These are phyloP conservation scores for Gelatoporia subvermispora DNA, from an alignment of 768 basidiomycete species.

Conservation along the genomic window DNA sequence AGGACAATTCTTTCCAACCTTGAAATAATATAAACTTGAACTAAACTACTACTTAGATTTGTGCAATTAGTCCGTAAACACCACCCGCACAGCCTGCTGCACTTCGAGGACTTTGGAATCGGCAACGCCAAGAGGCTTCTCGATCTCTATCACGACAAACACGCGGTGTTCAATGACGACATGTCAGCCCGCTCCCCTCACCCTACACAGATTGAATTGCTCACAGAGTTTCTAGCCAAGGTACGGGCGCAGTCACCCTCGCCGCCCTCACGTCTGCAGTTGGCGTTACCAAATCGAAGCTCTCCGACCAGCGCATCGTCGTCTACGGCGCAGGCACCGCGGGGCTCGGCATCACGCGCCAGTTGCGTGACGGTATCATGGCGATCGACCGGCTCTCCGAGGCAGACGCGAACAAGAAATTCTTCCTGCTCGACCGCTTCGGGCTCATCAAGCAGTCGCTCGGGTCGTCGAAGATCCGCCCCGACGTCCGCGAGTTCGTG, in stretches of 20 bases:
- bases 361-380: slow-evolving; percentile 73
- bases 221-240: slow-evolving; percentile 42
- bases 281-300: slow-evolving; percentile 55
- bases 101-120: slow-evolving; percentile 86
- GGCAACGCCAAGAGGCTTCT: slow-evolving; percentile 69
- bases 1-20: slow-evolving; percentile 7
- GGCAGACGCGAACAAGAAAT: slow-evolving; percentile 57
- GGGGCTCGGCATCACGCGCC: slow-evolving; percentile 73
- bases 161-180: slow-evolving; percentile 81
- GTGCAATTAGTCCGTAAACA: slow-evolving; percentile 73
- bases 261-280: slow-evolving; percentile 65
- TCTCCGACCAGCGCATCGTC: slow-evolving; percentile 72
- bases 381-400: slow-evolving; percentile 41
- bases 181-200: slow-evolving; percentile 41
- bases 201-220: background rate
- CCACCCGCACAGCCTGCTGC: slow-evolving; percentile 59
- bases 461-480: slow-evolving; percentile 37
- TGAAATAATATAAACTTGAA: too few species aligned
- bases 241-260: slow-evolving; percentile 72
- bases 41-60: too few species aligned
- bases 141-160: slow-evolving; percentile 54
- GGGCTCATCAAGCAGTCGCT: slow-evolving; percentile 56
- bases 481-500: slow-evolving; percentile 49
- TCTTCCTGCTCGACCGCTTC: slow-evolving; percentile 70
- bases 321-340: slow-evolving; percentile 81